phyloP scores from a whole-genome alignment of 176 grass and related monocot species.

The Triticum aestivum region IWGSC_CS_RefSeq_v2.1 NC_057798.1:728403051-728403550 shows the following conservation, averaged over 20 bases:
- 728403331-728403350: conserved; percentile 50
- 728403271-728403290: conserved; percentile 75
- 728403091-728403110: no score
- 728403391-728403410: conserved; percentile 66
- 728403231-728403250: conserved; percentile 79
- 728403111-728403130: no score
- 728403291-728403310: conserved; percentile 64
- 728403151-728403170: conserved; percentile 70
- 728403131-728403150: conserved; percentile 47
- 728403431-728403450: conserved; percentile 74
- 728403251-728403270: conserved; percentile 83
- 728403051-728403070: conserved; percentile 4
- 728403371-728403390: conserved; percentile 60
- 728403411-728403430: conserved; percentile 55
- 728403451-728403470: conserved; percentile 90
- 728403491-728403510: conserved; percentile 68
- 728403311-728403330: conserved; percentile 38
- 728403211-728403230: conserved; percentile 59
- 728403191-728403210: conserved; percentile 87
- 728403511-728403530: conserved; percentile 65
- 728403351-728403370: conserved; percentile 45
- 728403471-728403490: conserved; percentile 88
- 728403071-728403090: conserved; percentile 2
- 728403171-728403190: conserved; percentile 89
- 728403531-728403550: conserved; percentile 50